Percentiles rank a stretch among this genome's conserved stretches.
Conservation (phyloP, 2,329 filamentous ascomycete species). For the Fusarium heterosporum region DNA sequence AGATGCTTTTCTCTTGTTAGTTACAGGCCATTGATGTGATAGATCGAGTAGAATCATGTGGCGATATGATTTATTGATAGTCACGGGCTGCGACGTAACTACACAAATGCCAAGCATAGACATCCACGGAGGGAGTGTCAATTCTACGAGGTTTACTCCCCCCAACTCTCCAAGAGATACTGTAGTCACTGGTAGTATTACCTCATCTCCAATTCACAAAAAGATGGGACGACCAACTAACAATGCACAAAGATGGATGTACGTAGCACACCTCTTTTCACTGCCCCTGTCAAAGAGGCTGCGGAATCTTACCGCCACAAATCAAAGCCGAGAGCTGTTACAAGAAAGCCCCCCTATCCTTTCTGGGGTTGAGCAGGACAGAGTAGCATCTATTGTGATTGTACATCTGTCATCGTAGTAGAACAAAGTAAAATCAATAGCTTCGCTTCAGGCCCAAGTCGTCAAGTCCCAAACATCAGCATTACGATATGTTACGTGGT, state of each 20-base stretch:
- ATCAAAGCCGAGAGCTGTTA: slow-evolving; percentile 38
- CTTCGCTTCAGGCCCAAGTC: slow-evolving; percentile 30
- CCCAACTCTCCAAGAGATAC: background rate
- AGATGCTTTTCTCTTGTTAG: background rate
- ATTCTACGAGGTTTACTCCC: background rate
- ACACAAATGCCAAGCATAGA: no score
- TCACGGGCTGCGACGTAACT: no score
- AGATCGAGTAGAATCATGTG: slow-evolving; percentile 18
- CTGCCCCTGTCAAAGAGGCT: slow-evolving; percentile 42
- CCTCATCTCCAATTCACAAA: background rate
- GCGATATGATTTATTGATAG: slow-evolving; percentile 5
- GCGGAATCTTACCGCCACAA: slow-evolving; percentile 48
- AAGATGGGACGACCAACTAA: slow-evolving; percentile 7
- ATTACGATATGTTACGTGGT: background rate
- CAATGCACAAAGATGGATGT: background rate
- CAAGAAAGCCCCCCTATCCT: slow-evolving; percentile 36
- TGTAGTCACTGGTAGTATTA: no score
- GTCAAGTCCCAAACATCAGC: slow-evolving; percentile 9
- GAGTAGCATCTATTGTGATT: slow-evolving; percentile 17
- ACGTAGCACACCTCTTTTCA: slow-evolving; percentile 29
- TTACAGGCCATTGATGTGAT: slow-evolving; percentile 6
- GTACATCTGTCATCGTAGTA: slow-evolving; percentile 16
- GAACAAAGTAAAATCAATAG: slow-evolving; percentile 41
- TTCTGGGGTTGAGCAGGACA: slow-evolving; percentile 39
- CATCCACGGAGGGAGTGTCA: no score